Evolutionary conservation across 169 alveolate species (phyloP), one percentile per base, ranked within the genome.

Genomic region (Cryptosporidium sp.): DNA sequence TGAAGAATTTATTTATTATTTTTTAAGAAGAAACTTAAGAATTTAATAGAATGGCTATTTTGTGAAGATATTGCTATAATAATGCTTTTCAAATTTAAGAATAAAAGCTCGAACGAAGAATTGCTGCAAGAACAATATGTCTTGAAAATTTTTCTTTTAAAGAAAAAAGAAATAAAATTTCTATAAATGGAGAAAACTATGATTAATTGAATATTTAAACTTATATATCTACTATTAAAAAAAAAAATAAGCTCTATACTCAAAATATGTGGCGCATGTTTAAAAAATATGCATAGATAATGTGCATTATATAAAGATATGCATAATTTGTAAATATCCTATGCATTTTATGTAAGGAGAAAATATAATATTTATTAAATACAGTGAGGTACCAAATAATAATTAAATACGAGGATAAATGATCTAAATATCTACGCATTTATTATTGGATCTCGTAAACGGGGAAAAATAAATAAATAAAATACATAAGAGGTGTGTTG

Each of bases 361-460:
- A 37, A 51, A 69, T 69, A 42, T 14, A 42, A 69, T 35, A 35
- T 69, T 6, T 69, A 69, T 44, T 42, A 23, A 16, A 39, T 37
- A 69, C 39, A 35, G 39, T 42, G 45, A 14, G 51, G 80, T 31
- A 69, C 56, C 31, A 21, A 23, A 23, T 56, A 56, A 23, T 9
- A 56, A 56, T 56, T 56, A 56, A 48, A 56, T 56, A 45, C 84
- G 84, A 69, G 84, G 84, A 69, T 69, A 69, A 45, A n/a, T 69
- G 84, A 69, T 69, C 84, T 73, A 73, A 53, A 56, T 73, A 73
- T 73, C 58, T 73, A 73, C 48, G 68, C 12, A 39, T 18, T 53
- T 26, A 73, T 71, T 71, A 44, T 56, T 73, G 72, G 86, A 73
- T 73, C 86, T 73, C 86, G 86, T 37, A 35, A 73, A 73, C 86